Evolutionary conservation across 768 basidiomycete species (phyloP).

Genomic region (Dentipellis sp.): DNA sequence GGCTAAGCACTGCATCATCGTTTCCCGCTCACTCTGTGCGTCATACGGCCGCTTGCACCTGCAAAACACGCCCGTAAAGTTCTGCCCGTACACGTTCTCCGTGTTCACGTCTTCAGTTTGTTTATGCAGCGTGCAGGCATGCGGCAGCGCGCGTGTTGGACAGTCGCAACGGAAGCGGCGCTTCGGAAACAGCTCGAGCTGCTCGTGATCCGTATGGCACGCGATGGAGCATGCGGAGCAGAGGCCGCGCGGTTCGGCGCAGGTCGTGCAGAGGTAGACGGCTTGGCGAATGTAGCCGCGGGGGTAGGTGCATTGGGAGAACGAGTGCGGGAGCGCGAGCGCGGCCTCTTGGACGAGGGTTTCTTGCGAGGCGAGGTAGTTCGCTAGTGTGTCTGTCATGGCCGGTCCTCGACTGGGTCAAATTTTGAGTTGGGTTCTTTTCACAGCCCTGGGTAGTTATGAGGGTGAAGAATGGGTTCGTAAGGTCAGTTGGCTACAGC

Average conservation of each 20-base stretch:
- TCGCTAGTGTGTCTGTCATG: constrained; percentile 17
- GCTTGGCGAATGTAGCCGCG: constrained; percentile 50
- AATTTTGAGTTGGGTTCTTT: no score
- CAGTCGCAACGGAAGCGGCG: constrained; percentile 80
- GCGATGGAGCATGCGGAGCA: constrained; percentile 82
- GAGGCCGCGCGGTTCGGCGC: constrained; percentile 56
- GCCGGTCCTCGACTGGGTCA: background rate
- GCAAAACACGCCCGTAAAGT: constrained; percentile 66
- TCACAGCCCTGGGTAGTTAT: no score
- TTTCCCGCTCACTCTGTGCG: constrained; percentile 62
- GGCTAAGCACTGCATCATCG: constrained; percentile 82
- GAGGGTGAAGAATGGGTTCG: no score
- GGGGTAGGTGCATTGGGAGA: constrained; percentile 32
- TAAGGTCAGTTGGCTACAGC: no score
- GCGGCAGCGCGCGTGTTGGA: constrained; percentile 54
- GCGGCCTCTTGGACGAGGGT: constrained; percentile 30
- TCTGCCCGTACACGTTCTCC: constrained; percentile 61
- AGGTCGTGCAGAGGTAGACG: constrained; percentile 75
- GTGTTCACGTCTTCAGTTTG: constrained; percentile 43
- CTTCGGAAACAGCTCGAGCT: constrained; percentile 83
- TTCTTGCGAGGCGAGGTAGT: constrained; percentile 22
- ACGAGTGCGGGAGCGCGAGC: constrained; percentile 31
- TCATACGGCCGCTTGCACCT: constrained; percentile 68
- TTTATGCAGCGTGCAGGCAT: constrained; percentile 56
- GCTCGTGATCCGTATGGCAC: constrained; percentile 82